A percentile compares a stretch with the other conserved stretches of the same genome.
Conservation (phyloP, 495 filamentous ascomycete genomes). For the Hypoxylon trugodes region DNA sequence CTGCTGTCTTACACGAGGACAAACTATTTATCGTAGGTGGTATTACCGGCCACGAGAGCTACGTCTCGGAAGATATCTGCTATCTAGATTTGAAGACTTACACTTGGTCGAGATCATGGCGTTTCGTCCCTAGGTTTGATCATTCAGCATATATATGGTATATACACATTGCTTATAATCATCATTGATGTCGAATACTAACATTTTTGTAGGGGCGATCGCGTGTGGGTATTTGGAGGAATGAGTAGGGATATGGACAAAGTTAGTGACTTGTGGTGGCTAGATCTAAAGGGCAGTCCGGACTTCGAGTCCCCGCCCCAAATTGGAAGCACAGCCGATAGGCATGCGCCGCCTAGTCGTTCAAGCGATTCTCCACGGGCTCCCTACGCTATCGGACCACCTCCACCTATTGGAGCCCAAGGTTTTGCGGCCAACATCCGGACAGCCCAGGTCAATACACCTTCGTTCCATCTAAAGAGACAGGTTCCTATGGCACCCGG, state of each 20-base stretch:
- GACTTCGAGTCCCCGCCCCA: constrained; percentile 78
- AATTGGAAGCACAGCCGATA: constrained; percentile 70
- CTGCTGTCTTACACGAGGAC: constrained; percentile 92
- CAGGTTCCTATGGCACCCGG: constrained; percentile 77
- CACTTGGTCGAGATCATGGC: constrained; percentile 97
- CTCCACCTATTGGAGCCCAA: constrained; percentile 63
- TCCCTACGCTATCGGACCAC: constrained; percentile 48
- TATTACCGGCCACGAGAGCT: constrained; percentile 84
- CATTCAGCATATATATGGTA: constrained; percentile 90
- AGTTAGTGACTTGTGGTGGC: constrained; percentile 93
- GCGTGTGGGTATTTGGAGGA: constrained; percentile 97
- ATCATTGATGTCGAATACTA: background rate
- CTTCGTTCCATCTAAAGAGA: constrained; percentile 71
- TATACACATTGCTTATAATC: background rate
- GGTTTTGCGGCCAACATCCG: constrained; percentile 91
- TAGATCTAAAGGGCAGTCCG: constrained; percentile 89
- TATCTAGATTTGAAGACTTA: constrained; percentile 97
- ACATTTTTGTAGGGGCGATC: constrained; percentile 61
- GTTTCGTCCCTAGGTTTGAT: constrained; percentile 91
- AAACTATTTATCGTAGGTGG: constrained; percentile 95
- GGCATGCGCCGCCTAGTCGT: constrained; percentile 44
- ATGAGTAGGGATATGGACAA: constrained; percentile 95
- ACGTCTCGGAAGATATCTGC: constrained; percentile 92
- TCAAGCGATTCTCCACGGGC: constrained; percentile 54
- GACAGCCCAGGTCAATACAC: constrained; percentile 80